Evolutionary conservation across 805 yeast species (phyloP).

Genomic region (Nakazawaea ernobii): DNA sequence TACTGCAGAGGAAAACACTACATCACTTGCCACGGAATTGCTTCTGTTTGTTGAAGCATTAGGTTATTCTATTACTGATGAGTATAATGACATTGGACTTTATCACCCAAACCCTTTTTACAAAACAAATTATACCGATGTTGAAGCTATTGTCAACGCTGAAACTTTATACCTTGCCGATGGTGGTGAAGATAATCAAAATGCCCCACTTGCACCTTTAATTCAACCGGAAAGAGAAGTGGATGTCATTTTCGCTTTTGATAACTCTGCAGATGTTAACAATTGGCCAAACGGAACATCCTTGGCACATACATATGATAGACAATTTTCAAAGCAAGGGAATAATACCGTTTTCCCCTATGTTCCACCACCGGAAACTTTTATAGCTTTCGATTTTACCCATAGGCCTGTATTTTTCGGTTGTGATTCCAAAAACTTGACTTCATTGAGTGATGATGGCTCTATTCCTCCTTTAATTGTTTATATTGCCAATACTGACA

Average conservation of each 20-base stretch:
- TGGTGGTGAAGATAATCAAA: conserved; percentile 46
- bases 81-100: conserved; percentile 43
- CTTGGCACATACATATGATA: conserved; percentile 30
- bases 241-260: conserved; percentile 36
- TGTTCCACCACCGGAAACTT: conserved; percentile 26
- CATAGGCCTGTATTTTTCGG: conserved; percentile 35
- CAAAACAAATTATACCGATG: conserved; percentile 14
- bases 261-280: conserved; percentile 42
- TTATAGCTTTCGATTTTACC: conserved; percentile 18
- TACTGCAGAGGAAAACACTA: conserved; percentile 32
- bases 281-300: conserved; percentile 60
- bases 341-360: conserved; percentile 25
- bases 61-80: conserved; percentile 27
- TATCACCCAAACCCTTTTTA: conserved; percentile 60
- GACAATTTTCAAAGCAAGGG: conserved; percentile 17
- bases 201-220: conserved; percentile 40
- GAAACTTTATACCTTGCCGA: conserved; percentile 23
- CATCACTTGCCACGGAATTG: conserved; percentile 33
- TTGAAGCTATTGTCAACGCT: conserved; percentile 17
- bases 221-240: conserved; percentile 28
- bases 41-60: conserved; percentile 17
- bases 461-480: conserved; percentile 49
- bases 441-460: not conserved
- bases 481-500: conserved; percentile 40
- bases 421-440: conserved; percentile 25